Conservation (phyloP, 345 rosid species). For the Gossypium turneri region DNA sequence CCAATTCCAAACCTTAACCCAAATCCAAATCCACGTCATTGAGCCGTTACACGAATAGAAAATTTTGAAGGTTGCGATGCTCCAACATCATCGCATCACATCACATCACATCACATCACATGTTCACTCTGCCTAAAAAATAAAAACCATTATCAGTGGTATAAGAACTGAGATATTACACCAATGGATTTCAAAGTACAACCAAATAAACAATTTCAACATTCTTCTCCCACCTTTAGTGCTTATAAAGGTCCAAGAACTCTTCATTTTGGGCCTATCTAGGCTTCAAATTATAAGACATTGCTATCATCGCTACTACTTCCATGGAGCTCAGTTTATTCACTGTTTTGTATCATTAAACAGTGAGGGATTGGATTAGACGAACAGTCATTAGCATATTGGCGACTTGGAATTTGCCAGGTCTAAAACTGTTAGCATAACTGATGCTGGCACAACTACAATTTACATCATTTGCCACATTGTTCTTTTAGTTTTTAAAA, state of each 20-base stretch:
- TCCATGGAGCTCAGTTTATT: not conserved
- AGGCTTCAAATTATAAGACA: not conserved
- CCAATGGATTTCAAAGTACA: not conserved
- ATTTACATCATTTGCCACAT: not conserved
- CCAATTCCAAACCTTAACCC: slow-evolving; percentile 5
- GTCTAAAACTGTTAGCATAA: not conserved
- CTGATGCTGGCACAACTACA: not conserved
- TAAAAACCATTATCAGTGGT: not conserved
- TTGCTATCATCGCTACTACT: not conserved
- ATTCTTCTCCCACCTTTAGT: not conserved
- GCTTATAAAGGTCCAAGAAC: not conserved
- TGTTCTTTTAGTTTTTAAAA: not conserved
- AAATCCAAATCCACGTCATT: slow-evolving; percentile 18
- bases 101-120: not conserved
- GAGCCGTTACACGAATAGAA: slow-evolving; percentile 29
- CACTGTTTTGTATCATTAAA: not conserved
- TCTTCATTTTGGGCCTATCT: not conserved
- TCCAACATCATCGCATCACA: not conserved
- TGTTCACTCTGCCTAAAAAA: not conserved
- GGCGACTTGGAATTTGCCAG: not conserved
- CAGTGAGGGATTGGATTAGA: not conserved
- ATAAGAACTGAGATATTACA: not conserved
- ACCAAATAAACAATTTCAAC: not conserved
- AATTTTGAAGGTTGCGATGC: not conserved
- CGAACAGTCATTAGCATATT: not conserved